Percentiles rank a stretch among this genome's conserved stretches.
phyloP scores from a whole-genome alignment of 805 yeast species.

The Wickerhamiella domercqiae region DNA sequence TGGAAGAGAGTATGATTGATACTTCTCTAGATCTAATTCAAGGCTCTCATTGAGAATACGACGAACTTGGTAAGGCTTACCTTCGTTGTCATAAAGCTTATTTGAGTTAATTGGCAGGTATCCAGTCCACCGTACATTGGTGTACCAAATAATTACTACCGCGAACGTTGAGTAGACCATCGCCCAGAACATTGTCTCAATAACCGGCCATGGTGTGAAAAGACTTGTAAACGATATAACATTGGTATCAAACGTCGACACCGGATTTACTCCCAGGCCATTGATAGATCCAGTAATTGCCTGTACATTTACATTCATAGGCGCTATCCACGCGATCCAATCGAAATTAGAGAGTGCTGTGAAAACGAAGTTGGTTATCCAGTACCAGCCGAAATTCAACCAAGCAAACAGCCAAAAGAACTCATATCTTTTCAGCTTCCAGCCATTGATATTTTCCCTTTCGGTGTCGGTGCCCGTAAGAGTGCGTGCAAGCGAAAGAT shows the following conservation, averaged over 20 bases:
- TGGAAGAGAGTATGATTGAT: conserved; percentile 51
- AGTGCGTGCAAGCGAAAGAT: conserved; percentile 35
- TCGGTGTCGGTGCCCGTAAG: conserved; percentile 19
- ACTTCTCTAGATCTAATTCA: conserved; percentile 31
- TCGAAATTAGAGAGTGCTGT: conserved; percentile 44
- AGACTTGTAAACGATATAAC: conserved; percentile 24
- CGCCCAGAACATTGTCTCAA: conserved; percentile 24
- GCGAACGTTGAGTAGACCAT: conserved; percentile 20
- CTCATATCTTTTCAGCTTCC: conserved; percentile 38
- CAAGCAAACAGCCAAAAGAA: conserved; percentile 33
- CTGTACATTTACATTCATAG: conserved; percentile 38
- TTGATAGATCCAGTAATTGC: conserved; percentile 41
- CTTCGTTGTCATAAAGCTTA: conserved; percentile 28
- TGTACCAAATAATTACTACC: conserved; percentile 25
- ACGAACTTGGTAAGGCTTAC: conserved; percentile 29
- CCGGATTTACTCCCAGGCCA: conserved; percentile 34
- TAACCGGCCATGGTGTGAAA: conserved; percentile 31
- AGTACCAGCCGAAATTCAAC: conserved; percentile 40
- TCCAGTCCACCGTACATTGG: conserved; percentile 36
- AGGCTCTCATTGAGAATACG: conserved; percentile 33
- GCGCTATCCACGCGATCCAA: conserved; percentile 46
- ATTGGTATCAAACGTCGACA: conserved; percentile 33
- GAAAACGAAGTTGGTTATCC: conserved; percentile 54
- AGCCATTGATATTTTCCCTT: conserved; percentile 33
- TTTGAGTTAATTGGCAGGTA: conserved; percentile 38